Conservation (phyloP, 179 eudicot genomes). For the Carnegiea gigantea region DNA sequence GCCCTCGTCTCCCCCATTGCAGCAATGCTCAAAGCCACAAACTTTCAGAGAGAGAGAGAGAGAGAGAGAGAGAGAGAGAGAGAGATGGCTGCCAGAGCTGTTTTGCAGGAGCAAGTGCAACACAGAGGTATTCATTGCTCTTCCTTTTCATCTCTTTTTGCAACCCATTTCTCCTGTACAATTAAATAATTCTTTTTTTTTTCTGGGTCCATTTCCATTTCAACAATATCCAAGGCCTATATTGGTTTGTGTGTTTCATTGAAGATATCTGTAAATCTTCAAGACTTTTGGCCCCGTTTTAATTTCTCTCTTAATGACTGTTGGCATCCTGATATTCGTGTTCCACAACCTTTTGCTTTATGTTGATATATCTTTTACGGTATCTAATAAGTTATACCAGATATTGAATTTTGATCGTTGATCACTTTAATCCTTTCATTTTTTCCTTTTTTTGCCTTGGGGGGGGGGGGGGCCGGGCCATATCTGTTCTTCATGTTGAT, state of each 20-base stretch:
- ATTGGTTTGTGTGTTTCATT: neutral
- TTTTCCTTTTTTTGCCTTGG: no score
- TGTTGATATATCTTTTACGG: neutral
- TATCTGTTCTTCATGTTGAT: neutral
- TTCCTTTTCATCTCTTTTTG: neutral
- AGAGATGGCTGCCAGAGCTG: constrained; percentile 48
- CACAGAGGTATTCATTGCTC: constrained; percentile 34
- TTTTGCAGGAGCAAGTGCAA: constrained; percentile 47
- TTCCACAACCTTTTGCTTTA: no score
- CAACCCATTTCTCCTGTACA: no score
- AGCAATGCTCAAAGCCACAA: neutral
- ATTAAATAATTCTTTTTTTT: neutral
- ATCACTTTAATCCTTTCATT: no score
- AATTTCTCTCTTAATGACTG: neutral
- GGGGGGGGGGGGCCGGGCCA: no score
- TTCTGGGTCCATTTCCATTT: neutral
- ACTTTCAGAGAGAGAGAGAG: neutral
- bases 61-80: constrained; percentile 13
- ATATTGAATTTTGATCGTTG: no score
- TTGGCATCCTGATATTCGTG: neutral
- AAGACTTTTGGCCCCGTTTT: no score
- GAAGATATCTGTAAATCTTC: neutral
- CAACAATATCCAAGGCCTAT: no score
- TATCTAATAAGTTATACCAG: neutral
- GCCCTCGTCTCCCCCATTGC: neutral